Conservation (phyloP, 495 filamentous ascomycete species). For the Aspergillus coremiiformis region DNA sequence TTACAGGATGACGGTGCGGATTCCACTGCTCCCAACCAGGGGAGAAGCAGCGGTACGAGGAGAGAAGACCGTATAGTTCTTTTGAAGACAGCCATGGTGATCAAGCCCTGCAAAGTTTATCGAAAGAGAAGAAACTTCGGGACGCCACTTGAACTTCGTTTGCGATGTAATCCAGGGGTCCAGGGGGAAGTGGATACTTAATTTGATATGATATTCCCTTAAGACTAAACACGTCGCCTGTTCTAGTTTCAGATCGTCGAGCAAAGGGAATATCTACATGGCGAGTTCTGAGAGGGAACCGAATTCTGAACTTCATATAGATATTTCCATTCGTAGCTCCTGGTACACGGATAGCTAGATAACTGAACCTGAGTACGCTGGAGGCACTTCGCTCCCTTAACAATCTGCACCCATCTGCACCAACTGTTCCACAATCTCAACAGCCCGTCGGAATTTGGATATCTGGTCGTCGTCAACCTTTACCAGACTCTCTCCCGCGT, state of each 20-base stretch:
- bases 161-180: neutral
- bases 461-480: neutral
- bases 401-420: neutral
- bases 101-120: neutral
- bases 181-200: neutral
- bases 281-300: too few relatives aligned
- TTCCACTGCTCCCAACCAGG: neutral
- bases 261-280: too few relatives aligned
- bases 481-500: neutral
- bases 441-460: neutral
- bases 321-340: too few relatives aligned
- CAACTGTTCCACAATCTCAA: neutral
- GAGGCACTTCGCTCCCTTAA: too few relatives aligned
- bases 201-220: too few relatives aligned
- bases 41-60: neutral
- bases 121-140: neutral
- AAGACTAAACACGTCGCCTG: too few relatives aligned
- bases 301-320: too few relatives aligned
- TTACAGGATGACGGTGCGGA: neutral
- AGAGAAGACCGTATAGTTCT: neutral
- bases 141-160: too few relatives aligned
- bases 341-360: too few relatives aligned
- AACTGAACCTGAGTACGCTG: too few relatives aligned
- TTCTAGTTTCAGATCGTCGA: too few relatives aligned
- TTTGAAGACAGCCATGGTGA: neutral